Evolutionary conservation across 495 filamentous ascomycete genomes (phyloP).

Genomic region (Neurospora sp.): DNA sequence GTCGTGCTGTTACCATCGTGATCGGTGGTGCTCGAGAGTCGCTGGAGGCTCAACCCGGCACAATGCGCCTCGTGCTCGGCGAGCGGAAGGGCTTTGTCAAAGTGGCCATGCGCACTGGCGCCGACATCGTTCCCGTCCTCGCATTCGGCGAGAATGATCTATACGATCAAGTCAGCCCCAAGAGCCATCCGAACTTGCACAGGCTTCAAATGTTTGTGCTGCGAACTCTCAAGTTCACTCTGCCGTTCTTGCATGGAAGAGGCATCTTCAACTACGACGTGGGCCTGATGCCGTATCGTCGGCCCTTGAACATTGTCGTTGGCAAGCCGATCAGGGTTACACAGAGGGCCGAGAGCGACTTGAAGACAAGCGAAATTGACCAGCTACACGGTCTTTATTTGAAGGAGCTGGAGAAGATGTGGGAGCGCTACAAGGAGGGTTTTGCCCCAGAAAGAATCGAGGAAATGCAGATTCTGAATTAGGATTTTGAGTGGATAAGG

Average conservation of each 20-base stretch:
- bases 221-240: slow-evolving; percentile 78
- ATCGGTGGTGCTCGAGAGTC: slow-evolving; percentile 88
- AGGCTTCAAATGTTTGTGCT: slow-evolving; percentile 72
- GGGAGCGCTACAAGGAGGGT: slow-evolving; percentile 79
- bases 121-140: slow-evolving; percentile 84
- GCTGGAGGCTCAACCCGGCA: slow-evolving; percentile 70
- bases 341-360: slow-evolving; percentile 23
- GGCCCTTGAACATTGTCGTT: slow-evolving; percentile 79
- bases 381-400: slow-evolving; percentile 71
- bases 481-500: slow-evolving; percentile 1
- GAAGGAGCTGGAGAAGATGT: slow-evolving; percentile 65
- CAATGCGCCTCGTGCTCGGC: slow-evolving; percentile 64
- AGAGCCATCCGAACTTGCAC: slow-evolving; percentile 62
- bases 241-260: slow-evolving; percentile 80
- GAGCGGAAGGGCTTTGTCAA: slow-evolving; percentile 89
- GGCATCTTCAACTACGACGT: slow-evolving; percentile 98
- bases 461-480: slow-evolving; percentile 74
- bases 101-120: slow-evolving; percentile 78
- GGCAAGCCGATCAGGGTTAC: slow-evolving; percentile 66
- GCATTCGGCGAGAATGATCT: slow-evolving; percentile 93
- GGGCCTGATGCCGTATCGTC: slow-evolving; percentile 85
- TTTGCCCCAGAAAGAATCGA: slow-evolving; percentile 63
- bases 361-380: slow-evolving; percentile 67
- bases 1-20: slow-evolving; percentile 91
- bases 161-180: slow-evolving; percentile 74